These are phyloP conservation scores for Zarea fungicola DNA, from an alignment of 2,329 filamentous ascomycete genomes.

Conservation along the genomic window DNA sequence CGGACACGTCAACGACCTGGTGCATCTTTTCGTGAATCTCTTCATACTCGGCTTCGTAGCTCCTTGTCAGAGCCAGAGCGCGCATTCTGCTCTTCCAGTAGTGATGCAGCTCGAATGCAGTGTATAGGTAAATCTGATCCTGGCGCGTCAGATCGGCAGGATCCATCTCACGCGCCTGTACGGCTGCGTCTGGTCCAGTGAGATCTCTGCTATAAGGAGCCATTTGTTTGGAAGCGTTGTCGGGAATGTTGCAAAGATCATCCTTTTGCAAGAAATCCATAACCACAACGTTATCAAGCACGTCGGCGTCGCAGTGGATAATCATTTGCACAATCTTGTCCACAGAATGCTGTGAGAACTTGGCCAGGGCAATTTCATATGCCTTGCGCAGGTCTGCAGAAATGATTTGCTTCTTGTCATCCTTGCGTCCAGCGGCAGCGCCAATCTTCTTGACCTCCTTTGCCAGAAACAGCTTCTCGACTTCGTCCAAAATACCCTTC, in stretches of 20 bases:
- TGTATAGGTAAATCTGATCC: slow-evolving; percentile 92
- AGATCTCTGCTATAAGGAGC: slow-evolving; percentile 95
- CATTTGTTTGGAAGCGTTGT: slow-evolving; percentile 86
- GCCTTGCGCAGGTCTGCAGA: slow-evolving; percentile 83
- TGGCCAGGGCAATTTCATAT: slow-evolving; percentile 83
- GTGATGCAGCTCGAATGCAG: slow-evolving; percentile 89
- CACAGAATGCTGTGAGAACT: slow-evolving; percentile 78
- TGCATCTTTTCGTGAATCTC: slow-evolving; percentile 81
- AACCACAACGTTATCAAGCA: slow-evolving; percentile 82
- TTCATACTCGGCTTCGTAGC: slow-evolving; percentile 83
- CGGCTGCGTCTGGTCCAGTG: slow-evolving; percentile 79
- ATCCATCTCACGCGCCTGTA: slow-evolving; percentile 76
- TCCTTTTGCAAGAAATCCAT: slow-evolving; percentile 96
- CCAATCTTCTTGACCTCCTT: slow-evolving; percentile 92
- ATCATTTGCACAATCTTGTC: slow-evolving; percentile 89
- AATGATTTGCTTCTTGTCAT: slow-evolving; percentile 97
- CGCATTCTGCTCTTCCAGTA: slow-evolving; percentile 99
- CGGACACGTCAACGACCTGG: slow-evolving; percentile 80
- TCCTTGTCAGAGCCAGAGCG: slow-evolving; percentile 77
- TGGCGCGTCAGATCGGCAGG: slow-evolving; percentile 84
- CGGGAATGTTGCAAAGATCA: slow-evolving; percentile 85
- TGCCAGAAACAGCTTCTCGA: slow-evolving; percentile 94
- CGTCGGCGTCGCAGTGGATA: slow-evolving; percentile 86
- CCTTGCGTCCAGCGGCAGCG: slow-evolving; percentile 65
- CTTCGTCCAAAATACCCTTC: slow-evolving; percentile 94